Conservation (phyloP, 139 green algal genomes). For the Coelastrella sp. region DNA sequence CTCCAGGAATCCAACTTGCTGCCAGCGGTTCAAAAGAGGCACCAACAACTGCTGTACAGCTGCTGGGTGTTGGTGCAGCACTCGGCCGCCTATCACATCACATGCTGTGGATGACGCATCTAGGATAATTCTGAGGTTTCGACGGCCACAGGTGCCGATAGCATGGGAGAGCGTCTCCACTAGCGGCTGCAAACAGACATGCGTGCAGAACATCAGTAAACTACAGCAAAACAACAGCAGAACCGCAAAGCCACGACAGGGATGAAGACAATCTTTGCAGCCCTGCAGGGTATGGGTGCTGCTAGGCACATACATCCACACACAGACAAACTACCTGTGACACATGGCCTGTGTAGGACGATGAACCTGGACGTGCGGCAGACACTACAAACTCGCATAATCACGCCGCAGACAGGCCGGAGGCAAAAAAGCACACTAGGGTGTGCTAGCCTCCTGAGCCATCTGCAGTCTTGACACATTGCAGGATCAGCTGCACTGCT, state of each 20-base stretch:
- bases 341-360: not conserved
- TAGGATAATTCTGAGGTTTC: slow-evolving; percentile 88
- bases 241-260: not conserved
- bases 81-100: slow-evolving; percentile 53
- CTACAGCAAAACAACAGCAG: not conserved
- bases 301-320: no score
- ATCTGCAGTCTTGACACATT: no score
- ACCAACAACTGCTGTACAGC: slow-evolving; percentile 26
- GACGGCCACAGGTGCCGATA: slow-evolving; percentile 67
- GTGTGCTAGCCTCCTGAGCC: no score
- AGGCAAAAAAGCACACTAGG: no score
- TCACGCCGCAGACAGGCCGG: no score
- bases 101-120: slow-evolving; percentile 86
- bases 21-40: slow-evolving; percentile 39
- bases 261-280: no score
- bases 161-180: slow-evolving; percentile 69
- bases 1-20: slow-evolving; percentile 15
- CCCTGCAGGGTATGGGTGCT: no score
- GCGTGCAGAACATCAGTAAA: not conserved
- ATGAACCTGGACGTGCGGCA: slow-evolving; percentile 45
- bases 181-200: slow-evolving; percentile 56
- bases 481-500: not conserved
- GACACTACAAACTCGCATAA: not conserved
- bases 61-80: slow-evolving; percentile 39
- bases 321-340: not conserved